phyloP scores from a whole-genome alignment of 345 rosid species.

The Gossypioides kirkii region DNA sequence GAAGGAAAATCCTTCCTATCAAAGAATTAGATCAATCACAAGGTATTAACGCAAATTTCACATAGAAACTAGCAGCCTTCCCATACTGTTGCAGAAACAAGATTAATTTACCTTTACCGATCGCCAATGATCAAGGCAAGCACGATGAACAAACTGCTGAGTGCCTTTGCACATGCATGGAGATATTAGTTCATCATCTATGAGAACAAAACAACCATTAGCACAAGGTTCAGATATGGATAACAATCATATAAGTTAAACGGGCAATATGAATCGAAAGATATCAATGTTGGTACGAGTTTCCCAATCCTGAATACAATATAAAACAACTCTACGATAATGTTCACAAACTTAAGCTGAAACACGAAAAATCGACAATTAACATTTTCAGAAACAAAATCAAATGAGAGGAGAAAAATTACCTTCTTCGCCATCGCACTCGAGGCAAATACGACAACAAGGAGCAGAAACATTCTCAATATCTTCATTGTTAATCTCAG shows the following conservation, averaged over 20 bases:
- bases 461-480: slow-evolving; percentile 63
- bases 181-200: slow-evolving; percentile 88
- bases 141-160: slow-evolving; percentile 71
- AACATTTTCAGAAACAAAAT: background rate
- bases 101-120: slow-evolving; percentile 45
- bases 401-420: background rate
- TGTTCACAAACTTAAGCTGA: background rate
- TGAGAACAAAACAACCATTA: slow-evolving; percentile 9
- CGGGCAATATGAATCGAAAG: background rate
- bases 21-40: background rate
- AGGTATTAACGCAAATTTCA: background rate
- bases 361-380: background rate
- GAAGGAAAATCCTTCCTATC: slow-evolving; percentile 92
- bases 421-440: slow-evolving; percentile 75
- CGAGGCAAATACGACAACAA: slow-evolving; percentile 89
- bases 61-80: slow-evolving; percentile 20
- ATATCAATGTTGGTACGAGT: background rate
- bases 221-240: background rate
- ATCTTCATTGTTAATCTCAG: slow-evolving; percentile 62
- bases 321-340: background rate
- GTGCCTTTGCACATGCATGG: slow-evolving; percentile 99
- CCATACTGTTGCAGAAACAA: background rate
- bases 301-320: background rate
- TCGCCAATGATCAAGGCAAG: slow-evolving; percentile 77
- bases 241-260: background rate